A percentile compares a stretch with the other conserved stretches of the same genome.
These are phyloP conservation scores for Kwoniella newhampshirensis DNA, from an alignment of 768 basidiomycete genomes.

Conservation along the genomic window DNA sequence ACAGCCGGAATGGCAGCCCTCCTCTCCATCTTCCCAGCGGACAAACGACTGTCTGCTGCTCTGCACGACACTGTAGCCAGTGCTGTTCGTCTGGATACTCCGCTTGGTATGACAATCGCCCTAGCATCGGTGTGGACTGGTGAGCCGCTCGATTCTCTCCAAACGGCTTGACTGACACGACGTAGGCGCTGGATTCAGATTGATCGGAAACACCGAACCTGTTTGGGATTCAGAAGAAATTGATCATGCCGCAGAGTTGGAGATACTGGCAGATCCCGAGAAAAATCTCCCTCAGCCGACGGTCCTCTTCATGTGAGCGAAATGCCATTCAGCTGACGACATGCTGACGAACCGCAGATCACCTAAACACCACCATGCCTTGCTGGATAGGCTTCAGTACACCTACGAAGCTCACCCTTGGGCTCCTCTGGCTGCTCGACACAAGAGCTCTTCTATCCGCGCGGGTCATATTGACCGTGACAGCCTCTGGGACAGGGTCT, in stretches of 20 bases:
- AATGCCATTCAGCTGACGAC: neutral
- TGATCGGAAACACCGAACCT: slow-evolving; percentile 29
- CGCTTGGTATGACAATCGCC: slow-evolving; percentile 78
- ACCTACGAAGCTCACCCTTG: slow-evolving; percentile 60
- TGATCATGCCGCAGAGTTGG: slow-evolving; percentile 26
- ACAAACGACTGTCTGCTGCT: slow-evolving; percentile 61
- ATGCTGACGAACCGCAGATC: slow-evolving; percentile 31
- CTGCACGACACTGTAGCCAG: slow-evolving; percentile 76
- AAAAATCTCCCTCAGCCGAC: slow-evolving; percentile 59
- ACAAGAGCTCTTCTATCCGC: slow-evolving; percentile 67
- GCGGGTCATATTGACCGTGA: slow-evolving; percentile 77
- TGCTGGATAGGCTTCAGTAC: slow-evolving; percentile 61
- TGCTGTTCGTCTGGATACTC: slow-evolving; percentile 67
- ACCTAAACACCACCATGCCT: slow-evolving; percentile 62
- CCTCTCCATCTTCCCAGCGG: slow-evolving; percentile 71
- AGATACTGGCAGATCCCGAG: slow-evolving; percentile 17
- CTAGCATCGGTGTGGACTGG: slow-evolving; percentile 62
- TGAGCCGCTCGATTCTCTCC: slow-evolving; percentile 14
- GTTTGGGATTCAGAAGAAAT: slow-evolving; percentile 27
- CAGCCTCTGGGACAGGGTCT: slow-evolving; percentile 78
- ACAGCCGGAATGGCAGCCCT: slow-evolving; percentile 84
- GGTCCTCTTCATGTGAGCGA: slow-evolving; percentile 62
- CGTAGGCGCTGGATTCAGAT: slow-evolving; percentile 44
- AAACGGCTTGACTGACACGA: slow-evolving; percentile 64
- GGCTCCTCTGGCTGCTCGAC: slow-evolving; percentile 69